Percentiles rank a stretch among this genome's conserved stretches.
These are phyloP conservation scores for Trichosanthes cucumerina DNA, from an alignment of 306 rosid species.

Conservation along the genomic window DNA sequence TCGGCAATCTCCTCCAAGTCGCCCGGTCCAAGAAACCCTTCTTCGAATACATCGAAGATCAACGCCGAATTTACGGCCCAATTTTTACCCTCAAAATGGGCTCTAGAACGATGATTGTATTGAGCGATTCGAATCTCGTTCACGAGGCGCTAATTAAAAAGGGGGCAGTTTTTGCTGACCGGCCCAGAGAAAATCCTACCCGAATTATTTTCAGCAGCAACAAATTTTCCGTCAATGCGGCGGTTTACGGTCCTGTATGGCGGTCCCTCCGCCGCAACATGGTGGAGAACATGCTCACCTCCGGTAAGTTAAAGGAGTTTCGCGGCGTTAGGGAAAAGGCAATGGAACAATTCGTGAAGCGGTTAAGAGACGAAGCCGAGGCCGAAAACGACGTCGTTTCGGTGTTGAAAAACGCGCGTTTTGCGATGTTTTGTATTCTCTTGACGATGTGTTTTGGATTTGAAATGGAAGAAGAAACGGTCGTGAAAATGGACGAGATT, in stretches of 20 bases:
- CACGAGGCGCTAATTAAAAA: conserved; percentile 64
- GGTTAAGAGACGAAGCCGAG: conserved; percentile 44
- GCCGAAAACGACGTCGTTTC: conserved; percentile 39
- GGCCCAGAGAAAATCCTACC: conserved; percentile 81
- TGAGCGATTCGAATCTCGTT: conserved; percentile 44
- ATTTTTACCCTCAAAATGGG: conserved; percentile 84
- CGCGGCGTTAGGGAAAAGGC: conserved; percentile 44
- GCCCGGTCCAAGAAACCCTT: conserved; percentile 64
- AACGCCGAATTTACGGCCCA: conserved; percentile 37
- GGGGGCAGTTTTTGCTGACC: conserved; percentile 41
- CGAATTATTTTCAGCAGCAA: conserved; percentile 61
- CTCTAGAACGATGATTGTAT: conserved; percentile 47
- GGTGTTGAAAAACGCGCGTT: conserved; percentile 59
- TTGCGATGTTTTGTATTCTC: conserved; percentile 62
- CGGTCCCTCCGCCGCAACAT: conserved; percentile 63
- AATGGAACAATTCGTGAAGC: conserved; percentile 46
- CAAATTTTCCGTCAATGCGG: conserved; percentile 73
- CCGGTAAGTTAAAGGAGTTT: conserved; percentile 54
- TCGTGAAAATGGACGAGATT: conserved; percentile 51
- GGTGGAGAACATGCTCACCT: conserved; percentile 94
- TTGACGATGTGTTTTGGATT: conserved; percentile 76
- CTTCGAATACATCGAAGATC: conserved; percentile 33
- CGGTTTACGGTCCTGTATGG: conserved; percentile 77
- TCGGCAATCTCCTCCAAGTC: conserved; percentile 79
- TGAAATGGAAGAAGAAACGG: conserved; percentile 61